These are phyloP conservation scores for Ilex asprella DNA, from an alignment of 257 asterid genomes.

Conservation along the genomic window DNA sequence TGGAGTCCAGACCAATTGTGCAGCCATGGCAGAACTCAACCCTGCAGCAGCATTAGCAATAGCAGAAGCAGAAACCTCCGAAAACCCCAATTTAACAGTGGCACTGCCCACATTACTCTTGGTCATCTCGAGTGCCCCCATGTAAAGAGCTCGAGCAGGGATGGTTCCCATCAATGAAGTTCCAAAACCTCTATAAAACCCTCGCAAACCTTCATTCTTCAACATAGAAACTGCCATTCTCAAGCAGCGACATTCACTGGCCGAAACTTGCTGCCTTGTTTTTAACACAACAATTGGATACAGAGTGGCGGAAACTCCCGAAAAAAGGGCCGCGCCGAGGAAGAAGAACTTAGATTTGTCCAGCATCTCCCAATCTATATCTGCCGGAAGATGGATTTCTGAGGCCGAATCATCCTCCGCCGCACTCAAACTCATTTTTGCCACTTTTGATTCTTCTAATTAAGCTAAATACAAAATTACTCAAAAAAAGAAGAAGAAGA, in stretches of 20 bases:
- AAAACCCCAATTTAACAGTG: conserved; percentile 47
- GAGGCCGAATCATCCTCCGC: conserved; percentile 81
- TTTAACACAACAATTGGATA: conserved; percentile 82
- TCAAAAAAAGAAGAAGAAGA: no score
- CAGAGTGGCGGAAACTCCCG: conserved; percentile 73
- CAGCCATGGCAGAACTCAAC: conserved; percentile 90
- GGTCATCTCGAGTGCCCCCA: conserved; percentile 95
- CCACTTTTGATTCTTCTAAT: conserved; percentile 39
- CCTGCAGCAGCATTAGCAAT: conserved; percentile 95
- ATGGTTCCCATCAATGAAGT: conserved; percentile 88
- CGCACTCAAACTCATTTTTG: conserved; percentile 73
- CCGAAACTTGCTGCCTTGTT: conserved; percentile 81
- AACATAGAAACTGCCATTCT: conserved; percentile 69
- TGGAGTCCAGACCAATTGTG: conserved; percentile 98
- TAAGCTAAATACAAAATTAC: no score
- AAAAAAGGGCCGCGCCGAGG: conserved; percentile 89
- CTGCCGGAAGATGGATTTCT: conserved; percentile 92
- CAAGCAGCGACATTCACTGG: conserved; percentile 41
- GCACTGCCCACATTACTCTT: conserved; percentile 79
- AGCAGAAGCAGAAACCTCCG: conserved; percentile 71
- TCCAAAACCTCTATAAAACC: conserved; percentile 87
- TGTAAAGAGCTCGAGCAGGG: conserved; percentile 92
- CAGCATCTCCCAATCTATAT: conserved; percentile 93
- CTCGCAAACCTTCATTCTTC: conserved; percentile 58
- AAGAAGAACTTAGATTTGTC: conserved; percentile 90